phyloP scores from a whole-genome alignment of 208 protist species.

The Trichomonas gallinae region DNA sequence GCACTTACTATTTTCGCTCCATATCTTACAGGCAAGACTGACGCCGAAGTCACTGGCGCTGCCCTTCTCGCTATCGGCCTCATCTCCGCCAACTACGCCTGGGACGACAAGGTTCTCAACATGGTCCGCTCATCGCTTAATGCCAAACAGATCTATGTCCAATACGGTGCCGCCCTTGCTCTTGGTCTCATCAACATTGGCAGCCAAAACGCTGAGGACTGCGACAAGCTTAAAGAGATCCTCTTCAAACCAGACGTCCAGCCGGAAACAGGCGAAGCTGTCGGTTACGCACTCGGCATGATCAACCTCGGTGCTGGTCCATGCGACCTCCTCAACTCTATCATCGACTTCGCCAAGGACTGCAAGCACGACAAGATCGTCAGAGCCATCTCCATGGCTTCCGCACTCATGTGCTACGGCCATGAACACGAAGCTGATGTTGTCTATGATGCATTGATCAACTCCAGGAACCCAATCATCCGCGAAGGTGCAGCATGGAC shows the following conservation, averaged over 20 bases:
- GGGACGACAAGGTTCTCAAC: neutral
- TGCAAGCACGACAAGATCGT: conserved; percentile 99
- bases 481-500: conserved; percentile 77
- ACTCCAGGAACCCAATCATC: neutral
- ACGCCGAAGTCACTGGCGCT: neutral
- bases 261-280: neutral
- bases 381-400: conserved; percentile 76
- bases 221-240: neutral
- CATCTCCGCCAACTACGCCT: neutral
- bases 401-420: conserved; percentile 84
- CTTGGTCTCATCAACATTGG: neutral
- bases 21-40: neutral
- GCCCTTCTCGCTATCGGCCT: neutral
- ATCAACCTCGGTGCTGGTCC: neutral
- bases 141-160: neutral
- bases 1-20: neutral
- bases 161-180: neutral
- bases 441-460: conserved; percentile 69
- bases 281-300: neutral
- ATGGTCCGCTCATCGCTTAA: neutral
- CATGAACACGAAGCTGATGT: conserved; percentile 74
- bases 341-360: conserved; percentile 57
- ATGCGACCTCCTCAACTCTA: neutral
- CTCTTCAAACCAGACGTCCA: neutral
- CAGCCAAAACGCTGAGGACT: neutral